Evolutionary conservation across 768 basidiomycete species (phyloP), one percentile per base, ranked within the genome.

Genomic region (Psilocybe azurescens): DNA sequence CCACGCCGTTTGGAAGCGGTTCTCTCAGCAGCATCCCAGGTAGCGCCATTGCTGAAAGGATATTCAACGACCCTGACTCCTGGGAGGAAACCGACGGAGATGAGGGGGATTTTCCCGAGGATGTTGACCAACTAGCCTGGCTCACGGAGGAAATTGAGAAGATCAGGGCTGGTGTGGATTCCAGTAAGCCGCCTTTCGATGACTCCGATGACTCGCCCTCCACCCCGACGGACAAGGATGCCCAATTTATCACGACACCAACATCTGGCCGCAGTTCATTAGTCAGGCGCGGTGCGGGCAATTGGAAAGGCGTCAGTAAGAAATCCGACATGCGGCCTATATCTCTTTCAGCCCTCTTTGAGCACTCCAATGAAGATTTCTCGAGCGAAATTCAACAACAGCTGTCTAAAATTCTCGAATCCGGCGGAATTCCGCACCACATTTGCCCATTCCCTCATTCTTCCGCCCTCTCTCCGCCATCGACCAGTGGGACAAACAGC

Each of bases 41-140:
- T n/a, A 78, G 74, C 56, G 78, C 78, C 10, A 69, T 79, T 30
- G 79, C 78, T 57, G 79, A 80, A 64, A 73, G 69, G 54, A 81
- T 80, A 52, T 79, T 80, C 66, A 79, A 79, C 52, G 78, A 79
- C 60, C 80, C 80, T 3, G 60, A 75, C n/a, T 76, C 80, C 33
- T 81, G 79, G 80, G 74, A 75, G 44, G 73, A 70, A 20, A 66
- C 63, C 2, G 69, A 71, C 16, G 74, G 67, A 2, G 73, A 72
- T 30, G 69, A 75, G 10, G 67, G 70, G 32, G 72, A 68, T 18
- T 68, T 73, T 38, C 65, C 67, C 5, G 67, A 68, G 53, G 73
- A 69, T 18, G 56, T 68, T 44, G 68, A 72, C 30, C 65, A 71
- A 14, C 61, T 78, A 52, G 66, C 65, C 14, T 79, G 78, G 78